Evolutionary conservation across 306 rosid species (phyloP), one percentile per base, ranked within the genome.

Genomic region (Cucurbita maxima): DNA sequence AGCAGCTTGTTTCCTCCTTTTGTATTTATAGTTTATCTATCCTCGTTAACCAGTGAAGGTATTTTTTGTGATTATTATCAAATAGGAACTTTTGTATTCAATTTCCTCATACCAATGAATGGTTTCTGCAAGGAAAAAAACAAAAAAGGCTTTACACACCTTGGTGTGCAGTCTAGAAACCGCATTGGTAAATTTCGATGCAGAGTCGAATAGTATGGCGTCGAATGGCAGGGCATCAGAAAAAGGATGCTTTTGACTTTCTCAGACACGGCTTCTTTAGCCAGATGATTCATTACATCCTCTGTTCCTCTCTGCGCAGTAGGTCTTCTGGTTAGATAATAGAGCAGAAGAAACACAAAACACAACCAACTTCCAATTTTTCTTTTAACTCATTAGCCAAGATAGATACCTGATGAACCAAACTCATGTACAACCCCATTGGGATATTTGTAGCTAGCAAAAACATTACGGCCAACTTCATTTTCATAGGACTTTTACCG

Each of bases 351-450:
- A 62, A 44, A 58, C 20, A 36, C n/a, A 71, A 50, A 10, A n/a
- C 52, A 12, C 63, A 18, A 58, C 4, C n/a, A 47, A 18, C 62
- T 60, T 60, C 66, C 19, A 45, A 6, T 15, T 34, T 10, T 50
- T 51, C 7, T 18, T 47, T 52, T 44, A 50, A 64, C 51, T 14
- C 48, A n/a, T 16, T 53, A 14, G 3, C 11, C 22, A 51, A 37
- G 14, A 71, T 48, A 38, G 48, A 3, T 77, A 94, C 98, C 97
- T 94, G 98, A 86, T 94, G 98, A 83, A 86, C 89, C 92, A 90
- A 78, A 84, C 97, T 89, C 98, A 94, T 94, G 79, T 94, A 94
- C 71, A 89, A 71, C 58, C 96, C 89, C 98, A 94, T 89, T 58
- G 97, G 97, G 79, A 94, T 70, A 76, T 90, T 94, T 82, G 97